Percentiles rank a stretch among this genome's conserved stretches.
phyloP scores from a whole-genome alignment of 108 stramenopile species.

The Nitzschia putrida region DNA sequence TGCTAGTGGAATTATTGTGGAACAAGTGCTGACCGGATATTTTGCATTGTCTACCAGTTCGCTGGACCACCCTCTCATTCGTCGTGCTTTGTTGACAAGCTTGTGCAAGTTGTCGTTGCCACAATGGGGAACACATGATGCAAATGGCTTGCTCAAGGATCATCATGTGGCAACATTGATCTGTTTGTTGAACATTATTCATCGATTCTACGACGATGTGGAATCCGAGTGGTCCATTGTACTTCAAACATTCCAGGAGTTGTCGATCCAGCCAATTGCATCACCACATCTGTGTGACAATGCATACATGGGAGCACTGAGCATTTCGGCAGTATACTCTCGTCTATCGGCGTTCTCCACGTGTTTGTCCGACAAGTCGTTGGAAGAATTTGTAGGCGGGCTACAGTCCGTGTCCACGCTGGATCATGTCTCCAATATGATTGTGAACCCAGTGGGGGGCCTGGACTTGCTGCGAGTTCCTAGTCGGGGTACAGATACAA shows the following conservation, averaged over 20 bases:
- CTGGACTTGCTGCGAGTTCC: conserved; percentile 8
- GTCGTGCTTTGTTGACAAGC: conserved; percentile 72
- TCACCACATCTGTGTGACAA: conserved; percentile 64
- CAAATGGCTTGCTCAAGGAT: conserved; percentile 49
- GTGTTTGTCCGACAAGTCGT: conserved; percentile 58
- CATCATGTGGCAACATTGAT: conserved; percentile 64
- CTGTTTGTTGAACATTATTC: conserved; percentile 66
- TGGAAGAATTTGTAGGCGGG: conserved; percentile 51
- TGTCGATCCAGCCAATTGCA: conserved; percentile 61
- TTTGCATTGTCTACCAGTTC: conserved; percentile 46
- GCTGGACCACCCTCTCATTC: conserved; percentile 43
- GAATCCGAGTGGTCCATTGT: conserved; percentile 74
- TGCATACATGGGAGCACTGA: conserved; percentile 51
- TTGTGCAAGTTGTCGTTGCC: conserved; percentile 86
- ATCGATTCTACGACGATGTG: conserved; percentile 58
- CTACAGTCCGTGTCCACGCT: conserved; percentile 52
- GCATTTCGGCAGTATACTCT: conserved; percentile 60
- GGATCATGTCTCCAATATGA: conserved; percentile 19
- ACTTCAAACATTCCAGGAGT: conserved; percentile 77
- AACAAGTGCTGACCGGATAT: conserved; percentile 58
- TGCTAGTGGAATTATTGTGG: conserved; percentile 63
- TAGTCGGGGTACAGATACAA: conserved; percentile 14
- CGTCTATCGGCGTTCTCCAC: conserved; percentile 76
- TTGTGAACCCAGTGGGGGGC: conserved; percentile 17
- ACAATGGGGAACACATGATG: conserved; percentile 78